phyloP scores from a whole-genome alignment of 495 filamentous ascomycete species.

The Cudoniella acicularis region DNA sequence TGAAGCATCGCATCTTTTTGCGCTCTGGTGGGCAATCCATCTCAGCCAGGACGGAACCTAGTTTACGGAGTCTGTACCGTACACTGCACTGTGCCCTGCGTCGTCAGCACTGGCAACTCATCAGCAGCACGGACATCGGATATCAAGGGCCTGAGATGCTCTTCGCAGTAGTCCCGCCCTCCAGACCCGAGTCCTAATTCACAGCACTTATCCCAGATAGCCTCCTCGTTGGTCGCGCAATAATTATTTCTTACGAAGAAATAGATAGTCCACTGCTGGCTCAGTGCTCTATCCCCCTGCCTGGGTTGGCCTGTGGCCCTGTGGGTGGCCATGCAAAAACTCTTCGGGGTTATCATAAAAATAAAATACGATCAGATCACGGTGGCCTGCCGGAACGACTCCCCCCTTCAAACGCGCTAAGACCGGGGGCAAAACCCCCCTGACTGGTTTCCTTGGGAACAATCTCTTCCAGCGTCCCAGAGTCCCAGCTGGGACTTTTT shows the following conservation, averaged over 20 bases:
- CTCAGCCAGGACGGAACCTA: too few species aligned
- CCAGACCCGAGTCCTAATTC: too few species aligned
- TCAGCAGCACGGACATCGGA: too few species aligned
- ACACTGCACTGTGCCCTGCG: neutral
- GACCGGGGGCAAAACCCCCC: constrained; percentile 7
- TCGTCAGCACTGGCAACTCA: neutral
- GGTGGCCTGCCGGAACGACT: neutral
- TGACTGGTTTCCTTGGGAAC: neutral
- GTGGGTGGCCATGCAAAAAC: neutral
- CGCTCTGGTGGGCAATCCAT: too few species aligned
- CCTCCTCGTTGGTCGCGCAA: too few species aligned
- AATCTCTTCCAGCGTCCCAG: neutral
- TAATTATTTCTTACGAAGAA: too few species aligned
- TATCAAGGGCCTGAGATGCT: too few species aligned
- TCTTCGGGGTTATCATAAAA: constrained; percentile 6
- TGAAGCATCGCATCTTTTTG: too few species aligned
- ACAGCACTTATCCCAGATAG: too few species aligned
- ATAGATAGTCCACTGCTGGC: too few species aligned
- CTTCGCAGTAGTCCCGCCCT: too few species aligned
- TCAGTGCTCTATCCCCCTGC: neutral
- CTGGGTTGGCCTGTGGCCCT: neutral
- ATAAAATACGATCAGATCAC: constrained; percentile 15
- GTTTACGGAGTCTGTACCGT: neutral
- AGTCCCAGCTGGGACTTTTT: too few species aligned
- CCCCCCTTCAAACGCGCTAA: constrained; percentile 21